phyloP scores from a whole-genome alignment of 2,329 filamentous ascomycete genomes.

The Sporothrix sp. region DNA sequence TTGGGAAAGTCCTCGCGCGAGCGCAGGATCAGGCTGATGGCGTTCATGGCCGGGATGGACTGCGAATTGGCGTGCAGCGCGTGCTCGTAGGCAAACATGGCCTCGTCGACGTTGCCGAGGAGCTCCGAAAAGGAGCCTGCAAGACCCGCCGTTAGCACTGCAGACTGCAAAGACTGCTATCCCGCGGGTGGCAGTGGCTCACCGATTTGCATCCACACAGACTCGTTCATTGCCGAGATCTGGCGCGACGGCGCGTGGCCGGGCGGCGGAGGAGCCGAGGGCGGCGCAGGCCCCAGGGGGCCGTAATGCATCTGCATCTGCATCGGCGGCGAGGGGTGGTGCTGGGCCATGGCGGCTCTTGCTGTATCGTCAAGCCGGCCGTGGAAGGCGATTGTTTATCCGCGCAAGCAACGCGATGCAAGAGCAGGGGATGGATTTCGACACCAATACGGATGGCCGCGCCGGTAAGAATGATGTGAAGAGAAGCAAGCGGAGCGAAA shows the following conservation, averaged over 20 bases:
- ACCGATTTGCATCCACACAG: slow-evolving; percentile 90
- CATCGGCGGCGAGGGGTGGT: slow-evolving; percentile 72
- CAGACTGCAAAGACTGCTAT: too few relatives aligned
- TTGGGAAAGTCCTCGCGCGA: slow-evolving; percentile 90
- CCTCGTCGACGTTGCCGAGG: slow-evolving; percentile 79
- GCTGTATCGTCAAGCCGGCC: slow-evolving; percentile 8
- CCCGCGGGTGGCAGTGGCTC: too few relatives aligned
- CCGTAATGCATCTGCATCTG: slow-evolving; percentile 56
- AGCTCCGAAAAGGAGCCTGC: slow-evolving; percentile 77
- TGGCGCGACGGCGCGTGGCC: slow-evolving; percentile 59
- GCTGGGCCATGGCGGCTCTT: slow-evolving; percentile 54
- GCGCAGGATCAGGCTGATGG: slow-evolving; percentile 83
- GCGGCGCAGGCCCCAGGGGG: slow-evolving; percentile 47
- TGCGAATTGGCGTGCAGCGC: slow-evolving; percentile 79
- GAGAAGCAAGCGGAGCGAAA: background rate
- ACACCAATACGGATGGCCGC: too few relatives aligned
- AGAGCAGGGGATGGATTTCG: background rate
- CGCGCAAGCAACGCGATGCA: too few relatives aligned
- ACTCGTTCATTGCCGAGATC: slow-evolving; percentile 70
- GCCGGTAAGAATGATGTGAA: background rate
- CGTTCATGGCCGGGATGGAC: slow-evolving; percentile 86
- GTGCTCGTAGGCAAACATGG: slow-evolving; percentile 82
- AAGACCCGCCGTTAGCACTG: background rate
- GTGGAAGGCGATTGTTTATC: slow-evolving; percentile 9
- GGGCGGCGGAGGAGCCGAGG: slow-evolving; percentile 34